These are phyloP conservation scores for Syncephalastrum sp. DNA, from an alignment of 371 early-diverging fungal species.

Conservation along the genomic window DNA sequence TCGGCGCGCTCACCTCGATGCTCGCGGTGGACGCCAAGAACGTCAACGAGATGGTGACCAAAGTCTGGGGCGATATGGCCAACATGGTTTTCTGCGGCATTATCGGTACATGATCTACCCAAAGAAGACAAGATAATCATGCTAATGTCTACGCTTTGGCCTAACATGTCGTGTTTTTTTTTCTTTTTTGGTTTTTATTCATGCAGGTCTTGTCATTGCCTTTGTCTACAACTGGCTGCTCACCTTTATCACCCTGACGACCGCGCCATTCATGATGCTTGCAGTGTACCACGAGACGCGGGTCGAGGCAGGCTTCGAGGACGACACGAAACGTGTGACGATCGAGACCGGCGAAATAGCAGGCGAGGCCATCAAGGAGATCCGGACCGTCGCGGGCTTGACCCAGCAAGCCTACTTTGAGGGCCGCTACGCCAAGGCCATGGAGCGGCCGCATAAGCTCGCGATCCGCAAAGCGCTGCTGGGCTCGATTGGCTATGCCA, in stretches of 20 bases:
- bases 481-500: conserved; percentile 53
- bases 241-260: conserved; percentile 41
- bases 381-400: conserved; percentile 77
- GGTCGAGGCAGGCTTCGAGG: conserved; percentile 31
- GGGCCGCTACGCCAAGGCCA: conserved; percentile 43
- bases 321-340: conserved; percentile 53
- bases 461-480: conserved; percentile 49
- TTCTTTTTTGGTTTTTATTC: background rate
- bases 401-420: conserved; percentile 67
- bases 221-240: conserved; percentile 45
- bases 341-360: conserved; percentile 62
- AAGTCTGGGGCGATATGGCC: conserved; percentile 54
- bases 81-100: conserved; percentile 42
- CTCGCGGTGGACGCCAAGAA: conserved; percentile 76
- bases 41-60: conserved; percentile 63
- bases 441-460: conserved; percentile 52
- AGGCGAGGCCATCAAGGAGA: conserved; percentile 72
- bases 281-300: conserved; percentile 25
- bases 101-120: conserved; percentile 23
- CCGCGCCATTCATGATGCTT: conserved; percentile 33
- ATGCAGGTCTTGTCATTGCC: conserved; percentile 24
- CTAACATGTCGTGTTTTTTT: background rate
- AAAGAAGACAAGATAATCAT: conserved; percentile 12
- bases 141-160: too few relatives aligned
- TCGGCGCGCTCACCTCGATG: conserved; percentile 77